Base-by-base conservation (phyloP, 2,329 filamentous ascomycete genomes). In the Diaporthe destruens region DNA sequence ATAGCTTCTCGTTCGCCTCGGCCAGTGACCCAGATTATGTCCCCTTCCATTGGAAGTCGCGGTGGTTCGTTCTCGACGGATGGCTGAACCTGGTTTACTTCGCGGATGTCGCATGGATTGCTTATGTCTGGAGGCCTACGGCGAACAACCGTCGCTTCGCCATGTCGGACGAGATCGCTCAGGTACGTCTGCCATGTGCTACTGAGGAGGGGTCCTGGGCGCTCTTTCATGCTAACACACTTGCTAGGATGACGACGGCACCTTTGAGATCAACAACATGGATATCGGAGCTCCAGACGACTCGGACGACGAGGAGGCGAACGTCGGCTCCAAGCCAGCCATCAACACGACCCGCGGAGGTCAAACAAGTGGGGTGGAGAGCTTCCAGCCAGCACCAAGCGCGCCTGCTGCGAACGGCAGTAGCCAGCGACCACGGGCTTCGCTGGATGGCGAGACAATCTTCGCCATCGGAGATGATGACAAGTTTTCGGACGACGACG, bases 11-110 rank as follows among this genome's bases (percentile, higher is more conserved):
- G 0, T 98, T 99, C 81, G 96, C 95, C 63, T 95, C 95, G 16
- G 91, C 91, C 61, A 90, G 89, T 61, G 93, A 95, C 75, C 94
- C 94, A 0, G 93, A 97, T 81, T 99, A 97, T 81, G 94, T 98
- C 6, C 96, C 96, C 1, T 94, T 94, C 77, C 96, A 99, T 83
- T 99, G 96, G 96, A 96, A 98, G 84, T 95, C 94, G 6, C 87
- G 96, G 74, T 99, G 96, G 96, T 99, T 99, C 80, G 90, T 99
- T 57, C 88, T 99, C 25, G 96, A 99, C 80, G 96, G 96, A 71
- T 99, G 96, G 96, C 87, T 98, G 66, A 98, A 98, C 81, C 84
- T 99, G 70, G 96, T 99, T 20, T 99, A 98, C 83, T 90, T 99
- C 75, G 94, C 93, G 73, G 96, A 99, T 79, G 94, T 99, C 34